Base-by-base conservation (phyloP, 148 eudicot genomes). In the Amaranthus hypochondriacus region DNA sequence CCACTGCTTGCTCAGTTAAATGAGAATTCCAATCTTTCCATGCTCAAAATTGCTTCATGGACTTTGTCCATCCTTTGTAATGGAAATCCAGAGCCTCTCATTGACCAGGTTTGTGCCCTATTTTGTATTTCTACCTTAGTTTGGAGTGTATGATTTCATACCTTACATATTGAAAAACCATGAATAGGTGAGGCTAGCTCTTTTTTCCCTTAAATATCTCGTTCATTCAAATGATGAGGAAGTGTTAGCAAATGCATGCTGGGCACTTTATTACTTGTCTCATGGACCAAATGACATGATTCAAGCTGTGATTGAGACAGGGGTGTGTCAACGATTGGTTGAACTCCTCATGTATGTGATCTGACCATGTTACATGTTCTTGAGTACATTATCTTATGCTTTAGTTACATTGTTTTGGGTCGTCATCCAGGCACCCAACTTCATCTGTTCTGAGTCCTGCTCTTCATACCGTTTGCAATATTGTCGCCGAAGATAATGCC, bases 11-110 rank as follows among this genome's bases (percentile, higher is more conserved):
- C 85, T 60, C 96, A 88, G 78, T 76, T 90, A 68, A 88, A 83
- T 73, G 92, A 88, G 79, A 86, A 87, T 69, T 82, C 96, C 47
- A 88, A 90, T 78, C 90, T 90, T 62, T 90, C 96, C 44, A 90
- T 90, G 92, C 90, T 90, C 59, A 84, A 92, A 76, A 90, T 87
- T 83, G 96, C 96, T 55, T 88, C 96, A 42, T 90, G 96, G 92
- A 90, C 96, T 52, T 70, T 90, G 61, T 90, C 96, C 56, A 90
- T 88, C 79, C 87, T 90, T 69, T 90, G 90, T 78, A 18, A 73
- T 92, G 96, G 92, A 78, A 90, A 90, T 68, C 96, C 96, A 42
- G 92, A 88, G 65, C 92, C 96, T 48, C 83, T 84, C 11, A 88
- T 90, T 78, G 96, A 90, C 18, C 90, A 87, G 92, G 96, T 90